Conservation (phyloP, 768 basidiomycete genomes). For the Tricholoma sp. region DNA sequence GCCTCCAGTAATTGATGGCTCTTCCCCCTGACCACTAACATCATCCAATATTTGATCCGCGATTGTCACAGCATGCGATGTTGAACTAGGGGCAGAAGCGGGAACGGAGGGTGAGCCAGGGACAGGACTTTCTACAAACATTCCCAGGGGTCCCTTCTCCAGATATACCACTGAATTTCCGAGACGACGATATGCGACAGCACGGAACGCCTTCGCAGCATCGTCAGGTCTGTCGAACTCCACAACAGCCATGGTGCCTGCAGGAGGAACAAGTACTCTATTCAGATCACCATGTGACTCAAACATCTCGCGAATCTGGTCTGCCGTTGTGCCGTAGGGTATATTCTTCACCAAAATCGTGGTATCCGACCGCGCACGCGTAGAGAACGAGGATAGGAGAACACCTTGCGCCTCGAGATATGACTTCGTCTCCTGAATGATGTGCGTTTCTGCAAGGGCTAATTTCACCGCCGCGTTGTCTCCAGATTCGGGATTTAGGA, state of each 20-base stretch:
- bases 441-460: conserved; percentile 92
- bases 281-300: conserved; percentile 64
- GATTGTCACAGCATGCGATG: conserved; percentile 32
- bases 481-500: conserved; percentile 76
- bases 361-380: conserved; percentile 62
- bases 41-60: conserved; percentile 34
- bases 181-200: conserved; percentile 80
- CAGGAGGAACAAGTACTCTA: conserved; percentile 77
- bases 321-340: conserved; percentile 78
- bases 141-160: conserved; percentile 84
- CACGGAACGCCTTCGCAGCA: conserved; percentile 71
- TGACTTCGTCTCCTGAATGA: conserved; percentile 91
- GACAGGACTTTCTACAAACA: conserved; percentile 57
- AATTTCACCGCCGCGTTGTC: conserved; percentile 88
- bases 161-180: conserved; percentile 90
- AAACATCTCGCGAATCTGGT: conserved; percentile 78
- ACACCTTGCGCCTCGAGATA: conserved; percentile 82
- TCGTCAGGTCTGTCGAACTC: conserved; percentile 74
- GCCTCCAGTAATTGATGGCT: conserved; percentile 51
- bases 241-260: conserved; percentile 86
- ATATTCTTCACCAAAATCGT: conserved; percentile 94
- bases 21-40: conserved; percentile 29
- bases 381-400: conserved; percentile 51
- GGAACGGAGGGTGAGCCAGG: conserved; percentile 4
- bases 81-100: conserved; percentile 6